Evolutionary conservation across 2,329 filamentous ascomycete species (phyloP).

Genomic region (Hymenoscyphus fructigenus): DNA sequence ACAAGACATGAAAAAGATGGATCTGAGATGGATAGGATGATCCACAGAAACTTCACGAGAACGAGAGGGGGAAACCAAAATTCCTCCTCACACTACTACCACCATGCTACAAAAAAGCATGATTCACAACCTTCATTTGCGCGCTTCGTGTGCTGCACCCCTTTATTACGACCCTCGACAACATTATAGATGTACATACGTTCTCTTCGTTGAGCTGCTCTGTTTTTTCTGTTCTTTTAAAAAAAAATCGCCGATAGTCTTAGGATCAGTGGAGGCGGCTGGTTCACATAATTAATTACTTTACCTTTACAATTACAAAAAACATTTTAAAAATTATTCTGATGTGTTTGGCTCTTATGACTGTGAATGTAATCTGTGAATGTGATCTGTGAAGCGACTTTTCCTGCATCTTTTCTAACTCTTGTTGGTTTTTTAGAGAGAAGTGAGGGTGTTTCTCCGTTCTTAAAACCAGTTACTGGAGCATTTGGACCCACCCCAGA

Average conservation of each 20-base stretch:
- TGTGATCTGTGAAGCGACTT: too few relatives aligned
- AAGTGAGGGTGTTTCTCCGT: too few relatives aligned
- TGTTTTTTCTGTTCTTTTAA: neutral
- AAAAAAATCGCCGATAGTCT: neutral
- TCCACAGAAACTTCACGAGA: neutral
- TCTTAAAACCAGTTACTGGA: too few relatives aligned
- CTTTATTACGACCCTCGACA: neutral
- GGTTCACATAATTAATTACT: neutral
- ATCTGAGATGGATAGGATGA: neutral
- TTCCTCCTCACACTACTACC: neutral
- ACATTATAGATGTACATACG: constrained; percentile 16
- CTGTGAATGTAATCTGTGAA: too few relatives aligned
- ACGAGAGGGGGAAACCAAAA: neutral
- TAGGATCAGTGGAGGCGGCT: neutral
- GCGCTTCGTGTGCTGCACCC: neutral
- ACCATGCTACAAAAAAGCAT: neutral
- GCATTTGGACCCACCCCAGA: too few relatives aligned
- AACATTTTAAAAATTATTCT: neutral
- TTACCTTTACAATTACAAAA: neutral
- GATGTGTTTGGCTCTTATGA: too few relatives aligned
- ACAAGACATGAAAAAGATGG: neutral
- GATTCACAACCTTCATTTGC: neutral
- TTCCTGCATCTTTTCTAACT: too few relatives aligned
- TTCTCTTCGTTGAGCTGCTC: constrained; percentile 7
- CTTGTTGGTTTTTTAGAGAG: too few relatives aligned